phyloP scores from a whole-genome alignment of 108 stramenopile species.

The Stephanodiscus triporus region DNA sequence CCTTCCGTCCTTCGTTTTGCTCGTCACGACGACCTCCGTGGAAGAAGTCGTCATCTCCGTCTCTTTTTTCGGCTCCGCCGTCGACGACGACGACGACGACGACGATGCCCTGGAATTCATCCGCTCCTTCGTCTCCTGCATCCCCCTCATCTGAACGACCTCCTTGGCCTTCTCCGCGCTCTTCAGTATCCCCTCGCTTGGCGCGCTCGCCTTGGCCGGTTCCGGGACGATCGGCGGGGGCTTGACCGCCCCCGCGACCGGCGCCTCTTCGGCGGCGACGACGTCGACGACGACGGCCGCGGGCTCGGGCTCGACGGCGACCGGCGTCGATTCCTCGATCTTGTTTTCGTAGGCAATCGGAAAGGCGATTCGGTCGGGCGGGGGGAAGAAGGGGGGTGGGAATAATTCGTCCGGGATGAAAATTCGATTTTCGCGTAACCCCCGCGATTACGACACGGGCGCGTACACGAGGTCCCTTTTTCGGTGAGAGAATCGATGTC shows the following conservation, averaged over 20 bases:
- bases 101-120: constrained; percentile 20
- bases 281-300: too few relatives aligned
- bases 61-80: not conserved
- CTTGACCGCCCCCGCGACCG: too few relatives aligned
- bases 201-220: constrained; percentile 1
- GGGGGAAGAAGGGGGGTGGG: not conserved
- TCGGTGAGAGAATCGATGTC: too few relatives aligned
- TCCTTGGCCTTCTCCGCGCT: constrained; percentile 32
- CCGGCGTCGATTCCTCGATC: not conserved
- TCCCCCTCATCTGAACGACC: constrained; percentile 24
- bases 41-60: too few relatives aligned
- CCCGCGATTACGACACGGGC: too few relatives aligned
- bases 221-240: not conserved
- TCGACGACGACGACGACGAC: constrained; percentile 4
- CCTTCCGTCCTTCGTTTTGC: constrained; percentile 25
- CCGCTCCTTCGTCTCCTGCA: constrained; percentile 35
- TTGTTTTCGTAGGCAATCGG: not conserved
- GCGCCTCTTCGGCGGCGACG: too few relatives aligned
- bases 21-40: not conserved
- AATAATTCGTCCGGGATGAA: not conserved
- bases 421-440: too few relatives aligned
- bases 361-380: too few relatives aligned
- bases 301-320: not conserved
- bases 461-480: too few relatives aligned
- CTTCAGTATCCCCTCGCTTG: constrained; percentile 33